Evolutionary conservation across 805 yeast species (phyloP), one percentile per base, ranked within the genome.

Genomic region (Spathaspora arborariae): DNA sequence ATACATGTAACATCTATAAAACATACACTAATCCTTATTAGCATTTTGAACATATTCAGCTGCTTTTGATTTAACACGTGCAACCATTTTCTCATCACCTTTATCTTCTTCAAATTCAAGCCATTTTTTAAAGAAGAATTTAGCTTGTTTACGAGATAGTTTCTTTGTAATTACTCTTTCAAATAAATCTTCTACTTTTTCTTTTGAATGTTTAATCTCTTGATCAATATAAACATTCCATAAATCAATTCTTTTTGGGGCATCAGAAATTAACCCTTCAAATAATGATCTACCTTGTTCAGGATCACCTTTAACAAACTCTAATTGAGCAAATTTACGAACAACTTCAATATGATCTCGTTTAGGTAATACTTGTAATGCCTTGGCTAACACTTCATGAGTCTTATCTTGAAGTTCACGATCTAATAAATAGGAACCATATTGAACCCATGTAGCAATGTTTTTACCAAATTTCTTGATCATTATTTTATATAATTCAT

Each of bases 181-280:
- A 56, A 90, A 91, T 50, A 92, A 72, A 16, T 80, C 85, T 59
- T 84, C 92, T 33, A 82, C 85, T 64, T 81, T 84, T 54, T 71
- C 70, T 65, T 82, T 83, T 11, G 39, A 20, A 44, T 67, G 61
- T 67, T 88, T 90, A 58, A 88, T 83, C 65, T 92, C 98, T 65
- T 88, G 96, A 65, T 92, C 99, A 53, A 92, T 79, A 67, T 90
- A 92, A 36, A 92, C 96, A 59, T 87, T 91, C 98, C 98, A 92
- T 51, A 92, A 67, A 65, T 92, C 99, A 51, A 88, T 80, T 69
- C 96, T 81, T 75, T 89, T 89, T 45, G 97, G 94, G 41, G 87
- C 92, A 61, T 91, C 94, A 20, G 92, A 80, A 45, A 92, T 66
- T 53, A 92, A 78, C 49, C 97, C 98, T 71, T 92, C 98, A 59